phyloP scores from a whole-genome alignment of 1,139 yeast genomes.

The Diutina ranongensis region DNA sequence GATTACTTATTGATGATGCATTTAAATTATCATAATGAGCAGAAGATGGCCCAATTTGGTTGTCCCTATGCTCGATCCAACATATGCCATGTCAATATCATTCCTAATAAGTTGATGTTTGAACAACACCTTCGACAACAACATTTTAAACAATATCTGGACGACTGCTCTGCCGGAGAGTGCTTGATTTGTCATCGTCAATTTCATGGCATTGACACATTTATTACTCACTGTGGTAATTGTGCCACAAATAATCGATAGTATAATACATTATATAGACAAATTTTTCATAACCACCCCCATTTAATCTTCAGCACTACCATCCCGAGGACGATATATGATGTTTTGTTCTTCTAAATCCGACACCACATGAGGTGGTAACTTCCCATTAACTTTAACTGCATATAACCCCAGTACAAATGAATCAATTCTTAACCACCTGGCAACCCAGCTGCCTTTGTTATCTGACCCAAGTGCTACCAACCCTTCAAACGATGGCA shows the following conservation, averaged over 20 bases:
- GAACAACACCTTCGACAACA: neutral
- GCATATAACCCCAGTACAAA: constrained; percentile 90
- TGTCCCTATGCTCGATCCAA: neutral
- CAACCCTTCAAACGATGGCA: constrained; percentile 92
- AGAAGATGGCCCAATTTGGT: neutral
- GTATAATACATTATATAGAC: constrained; percentile 5
- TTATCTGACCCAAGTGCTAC: constrained; percentile 82
- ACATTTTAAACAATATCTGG: neutral
- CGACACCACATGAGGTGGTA: constrained; percentile 76
- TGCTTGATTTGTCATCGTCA: neutral
- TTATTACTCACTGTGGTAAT: neutral
- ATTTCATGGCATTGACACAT: neutral
- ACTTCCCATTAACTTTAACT: constrained; percentile 81
- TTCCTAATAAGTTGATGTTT: neutral
- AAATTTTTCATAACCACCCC: neutral
- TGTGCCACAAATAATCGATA: neutral
- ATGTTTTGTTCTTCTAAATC: constrained; percentile 65
- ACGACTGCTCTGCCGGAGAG: neutral
- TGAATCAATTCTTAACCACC: constrained; percentile 89
- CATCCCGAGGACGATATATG: constrained; percentile 91
- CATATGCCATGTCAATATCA: neutral
- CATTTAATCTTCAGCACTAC: constrained; percentile 70
- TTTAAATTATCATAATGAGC: neutral
- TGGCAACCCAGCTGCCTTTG: constrained; percentile 88
- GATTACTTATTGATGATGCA: neutral